phyloP scores from a whole-genome alignment of 305 asterid species.

The Solanum aculeatissimum region DNA sequence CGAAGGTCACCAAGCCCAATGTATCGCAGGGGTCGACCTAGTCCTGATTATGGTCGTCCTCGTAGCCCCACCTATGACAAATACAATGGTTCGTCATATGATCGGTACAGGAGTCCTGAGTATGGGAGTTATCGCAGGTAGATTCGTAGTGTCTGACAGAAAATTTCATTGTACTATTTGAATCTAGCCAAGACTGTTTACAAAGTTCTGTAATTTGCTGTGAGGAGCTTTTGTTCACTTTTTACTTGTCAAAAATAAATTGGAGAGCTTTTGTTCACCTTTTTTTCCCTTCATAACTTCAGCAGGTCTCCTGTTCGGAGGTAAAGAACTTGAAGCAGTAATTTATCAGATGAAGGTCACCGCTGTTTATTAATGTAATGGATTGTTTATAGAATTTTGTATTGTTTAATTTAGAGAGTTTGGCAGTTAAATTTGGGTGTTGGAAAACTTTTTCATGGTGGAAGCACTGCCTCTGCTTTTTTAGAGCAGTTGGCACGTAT shows the following conservation, averaged over 20 bases:
- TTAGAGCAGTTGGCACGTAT: not conserved
- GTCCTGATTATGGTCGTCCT: constrained; percentile 40
- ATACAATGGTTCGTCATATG: constrained; percentile 43
- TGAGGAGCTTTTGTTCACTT: not conserved
- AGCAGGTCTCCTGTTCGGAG: constrained; percentile 59
- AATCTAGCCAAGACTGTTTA: not conserved
- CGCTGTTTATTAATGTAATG: not conserved
- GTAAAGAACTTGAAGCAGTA: constrained; percentile 25
- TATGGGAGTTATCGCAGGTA: constrained; percentile 68
- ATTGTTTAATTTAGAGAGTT: not conserved
- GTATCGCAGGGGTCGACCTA: constrained; percentile 27
- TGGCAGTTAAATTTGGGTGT: not conserved
- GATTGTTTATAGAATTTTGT: not conserved
- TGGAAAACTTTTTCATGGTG: not conserved
- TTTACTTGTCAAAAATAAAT: not conserved
- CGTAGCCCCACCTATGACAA: constrained; percentile 54
- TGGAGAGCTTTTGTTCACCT: not conserved
- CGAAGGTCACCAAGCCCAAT: constrained; percentile 41
- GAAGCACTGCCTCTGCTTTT: not conserved
- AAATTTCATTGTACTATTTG: not conserved
- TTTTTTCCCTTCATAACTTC: not conserved
- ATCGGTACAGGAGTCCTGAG: constrained; percentile 54
- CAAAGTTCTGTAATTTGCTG: not conserved
- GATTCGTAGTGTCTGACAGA: not conserved
- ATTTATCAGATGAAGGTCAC: not conserved